Percentiles rank a stretch among this genome's conserved stretches.
These are phyloP conservation scores for Clavulina sp. DNA, from an alignment of 768 basidiomycete genomes.

Conservation along the genomic window DNA sequence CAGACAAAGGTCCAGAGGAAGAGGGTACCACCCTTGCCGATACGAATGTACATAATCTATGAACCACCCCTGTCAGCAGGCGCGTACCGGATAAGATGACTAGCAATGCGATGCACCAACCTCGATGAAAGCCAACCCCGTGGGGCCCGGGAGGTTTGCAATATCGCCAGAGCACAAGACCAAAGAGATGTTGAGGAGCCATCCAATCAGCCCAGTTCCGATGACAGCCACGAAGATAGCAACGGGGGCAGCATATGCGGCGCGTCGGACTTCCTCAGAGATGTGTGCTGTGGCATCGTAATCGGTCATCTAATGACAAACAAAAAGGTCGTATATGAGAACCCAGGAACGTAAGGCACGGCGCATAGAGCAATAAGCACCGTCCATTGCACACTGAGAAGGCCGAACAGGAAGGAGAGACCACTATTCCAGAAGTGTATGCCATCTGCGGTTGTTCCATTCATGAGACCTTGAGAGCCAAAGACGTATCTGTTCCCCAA, in stretches of 20 bases:
- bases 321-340: neutral
- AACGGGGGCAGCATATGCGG: conserved; percentile 53
- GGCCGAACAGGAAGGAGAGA: conserved; percentile 66
- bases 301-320: neutral
- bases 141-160: conserved; percentile 46
- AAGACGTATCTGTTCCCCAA: conserved; percentile 42
- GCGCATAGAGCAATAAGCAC: conserved; percentile 23
- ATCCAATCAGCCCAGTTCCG: conserved; percentile 62
- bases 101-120: conserved; percentile 16
- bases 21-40: conserved; percentile 59
- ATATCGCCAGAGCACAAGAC: conserved; percentile 70
- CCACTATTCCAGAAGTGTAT: conserved; percentile 38
- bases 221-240: conserved; percentile 54
- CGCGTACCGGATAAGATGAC: too few species aligned
- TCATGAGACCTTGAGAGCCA: conserved; percentile 51
- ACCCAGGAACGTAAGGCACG: neutral
- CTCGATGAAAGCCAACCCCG: conserved; percentile 57
- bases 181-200: conserved; percentile 74
- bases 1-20: conserved; percentile 43
- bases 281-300: conserved; percentile 36
- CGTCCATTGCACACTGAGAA: conserved; percentile 79
- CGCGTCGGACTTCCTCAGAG: conserved; percentile 64
- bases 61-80: conserved; percentile 12
- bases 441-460: conserved; percentile 36
- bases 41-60: conserved; percentile 59